Percentiles rank a stretch among this genome's conserved stretches.
phyloP scores from a whole-genome alignment of 352 stramenopile genomes.

The Globisporangium paroecandrum region DNA sequence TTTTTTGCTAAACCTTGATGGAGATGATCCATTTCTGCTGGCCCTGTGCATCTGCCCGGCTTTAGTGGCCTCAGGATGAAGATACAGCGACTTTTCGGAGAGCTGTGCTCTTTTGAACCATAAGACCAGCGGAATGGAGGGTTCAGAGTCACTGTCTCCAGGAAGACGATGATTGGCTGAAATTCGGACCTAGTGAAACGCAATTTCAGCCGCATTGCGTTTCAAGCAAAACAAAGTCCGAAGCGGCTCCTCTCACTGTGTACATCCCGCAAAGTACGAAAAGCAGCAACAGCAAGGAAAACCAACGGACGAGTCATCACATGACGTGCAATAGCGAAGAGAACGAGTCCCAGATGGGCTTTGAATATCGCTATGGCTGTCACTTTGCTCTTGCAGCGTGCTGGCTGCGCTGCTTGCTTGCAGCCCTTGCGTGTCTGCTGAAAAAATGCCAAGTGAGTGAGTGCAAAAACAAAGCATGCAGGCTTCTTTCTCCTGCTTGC shows the following conservation, averaged over 20 bases:
- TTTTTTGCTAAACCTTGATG: conserved; percentile 4
- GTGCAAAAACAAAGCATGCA: background rate
- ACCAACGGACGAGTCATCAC: conserved; percentile 6
- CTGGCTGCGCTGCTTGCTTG: background rate
- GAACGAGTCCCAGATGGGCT: background rate
- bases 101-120: background rate
- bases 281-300: background rate
- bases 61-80: background rate
- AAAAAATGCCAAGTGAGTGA: background rate
- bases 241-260: background rate
- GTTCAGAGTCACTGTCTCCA: background rate
- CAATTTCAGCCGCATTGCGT: conserved; percentile 11
- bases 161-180: background rate
- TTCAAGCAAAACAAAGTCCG: background rate
- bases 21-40: background rate
- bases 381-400: background rate
- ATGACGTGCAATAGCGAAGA: conserved; percentile 9
- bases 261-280: conserved; percentile 1
- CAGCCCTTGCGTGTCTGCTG: background rate
- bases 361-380: background rate
- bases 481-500: background rate
- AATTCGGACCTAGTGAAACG: conserved; percentile 6
- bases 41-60: background rate
- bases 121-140: background rate
- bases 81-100: background rate